These are phyloP conservation scores for Dendryphion nanum DNA, from an alignment of 2,329 filamentous ascomycete genomes.

Conservation along the genomic window DNA sequence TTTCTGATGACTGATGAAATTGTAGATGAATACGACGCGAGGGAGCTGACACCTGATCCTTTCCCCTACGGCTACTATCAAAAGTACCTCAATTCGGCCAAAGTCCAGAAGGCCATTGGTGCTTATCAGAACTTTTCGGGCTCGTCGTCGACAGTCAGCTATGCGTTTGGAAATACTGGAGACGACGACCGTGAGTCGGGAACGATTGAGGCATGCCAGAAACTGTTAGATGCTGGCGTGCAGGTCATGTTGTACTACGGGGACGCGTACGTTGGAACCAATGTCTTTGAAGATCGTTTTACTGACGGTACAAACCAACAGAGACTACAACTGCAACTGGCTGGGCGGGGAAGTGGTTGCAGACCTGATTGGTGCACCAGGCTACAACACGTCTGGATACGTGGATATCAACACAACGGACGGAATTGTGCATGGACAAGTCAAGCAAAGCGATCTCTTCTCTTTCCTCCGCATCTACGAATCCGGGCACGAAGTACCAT, in stretches of 20 bases:
- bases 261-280: slow-evolving; percentile 38
- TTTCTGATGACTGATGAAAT: no score
- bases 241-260: slow-evolving; percentile 47
- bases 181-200: slow-evolving; percentile 49
- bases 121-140: slow-evolving; percentile 59
- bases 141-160: slow-evolving; percentile 43
- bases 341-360: slow-evolving; percentile 45
- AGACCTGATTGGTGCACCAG: slow-evolving; percentile 40
- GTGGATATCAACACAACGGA: slow-evolving; percentile 47
- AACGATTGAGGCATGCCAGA: slow-evolving; percentile 42
- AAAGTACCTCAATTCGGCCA: slow-evolving; percentile 57
- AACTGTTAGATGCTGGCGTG: slow-evolving; percentile 41
- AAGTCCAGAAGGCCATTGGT: slow-evolving; percentile 58
- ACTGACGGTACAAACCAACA: slow-evolving; percentile 4
- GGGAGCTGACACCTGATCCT: slow-evolving; percentile 55
- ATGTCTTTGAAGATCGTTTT: slow-evolving; percentile 1
- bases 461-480: slow-evolving; percentile 53
- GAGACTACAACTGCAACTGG: slow-evolving; percentile 50
- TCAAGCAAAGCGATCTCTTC: slow-evolving; percentile 52
- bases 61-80: slow-evolving; percentile 58
- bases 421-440: slow-evolving; percentile 52
- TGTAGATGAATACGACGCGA: slow-evolving; percentile 63
- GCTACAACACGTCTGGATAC: slow-evolving; percentile 48
- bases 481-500: slow-evolving; percentile 52
- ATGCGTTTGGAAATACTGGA: slow-evolving; percentile 48